Conservation (phyloP, 495 filamentous ascomycete genomes). For the Rusavskia elegans region DNA sequence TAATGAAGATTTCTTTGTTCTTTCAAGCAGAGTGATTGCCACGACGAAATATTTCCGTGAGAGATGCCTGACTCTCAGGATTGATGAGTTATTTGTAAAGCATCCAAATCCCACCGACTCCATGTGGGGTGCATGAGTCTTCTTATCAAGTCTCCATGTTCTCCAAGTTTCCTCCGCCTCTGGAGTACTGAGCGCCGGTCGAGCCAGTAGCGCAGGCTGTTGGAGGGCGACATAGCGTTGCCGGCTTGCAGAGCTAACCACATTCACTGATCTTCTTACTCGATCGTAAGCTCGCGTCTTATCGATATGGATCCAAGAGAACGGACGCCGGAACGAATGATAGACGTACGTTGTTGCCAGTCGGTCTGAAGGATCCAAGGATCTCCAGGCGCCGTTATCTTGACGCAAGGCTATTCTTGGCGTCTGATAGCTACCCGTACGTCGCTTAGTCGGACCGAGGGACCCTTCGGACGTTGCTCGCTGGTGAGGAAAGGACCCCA, state of each 20-base stretch:
- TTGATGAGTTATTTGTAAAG: not conserved
- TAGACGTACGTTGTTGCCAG: too few relatives aligned
- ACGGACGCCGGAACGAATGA: too few relatives aligned
- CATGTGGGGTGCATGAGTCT: conserved; percentile 4
- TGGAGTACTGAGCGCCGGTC: not conserved
- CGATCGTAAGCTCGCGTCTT: conserved; percentile 1
- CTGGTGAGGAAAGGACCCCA: not conserved
- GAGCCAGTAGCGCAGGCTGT: not conserved
- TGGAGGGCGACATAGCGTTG: not conserved
- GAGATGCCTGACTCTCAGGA: not conserved
- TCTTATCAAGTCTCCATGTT: conserved; percentile 3
- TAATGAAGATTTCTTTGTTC: not conserved
- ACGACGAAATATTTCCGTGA: too few relatives aligned
- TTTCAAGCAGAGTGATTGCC: too few relatives aligned
- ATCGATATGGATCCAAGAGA: not conserved
- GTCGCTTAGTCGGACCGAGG: too few relatives aligned
- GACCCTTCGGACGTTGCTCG: not conserved
- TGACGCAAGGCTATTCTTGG: too few relatives aligned
- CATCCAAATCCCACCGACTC: not conserved
- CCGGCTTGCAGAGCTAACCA: not conserved
- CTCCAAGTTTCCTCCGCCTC: not conserved
- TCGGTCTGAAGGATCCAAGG: too few relatives aligned
- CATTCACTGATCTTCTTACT: conserved; percentile 1
- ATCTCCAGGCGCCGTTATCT: too few relatives aligned
- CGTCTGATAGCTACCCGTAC: too few relatives aligned